Evolutionary conservation across 768 basidiomycete species (phyloP).

Genomic region (Boletus reticulatus): DNA sequence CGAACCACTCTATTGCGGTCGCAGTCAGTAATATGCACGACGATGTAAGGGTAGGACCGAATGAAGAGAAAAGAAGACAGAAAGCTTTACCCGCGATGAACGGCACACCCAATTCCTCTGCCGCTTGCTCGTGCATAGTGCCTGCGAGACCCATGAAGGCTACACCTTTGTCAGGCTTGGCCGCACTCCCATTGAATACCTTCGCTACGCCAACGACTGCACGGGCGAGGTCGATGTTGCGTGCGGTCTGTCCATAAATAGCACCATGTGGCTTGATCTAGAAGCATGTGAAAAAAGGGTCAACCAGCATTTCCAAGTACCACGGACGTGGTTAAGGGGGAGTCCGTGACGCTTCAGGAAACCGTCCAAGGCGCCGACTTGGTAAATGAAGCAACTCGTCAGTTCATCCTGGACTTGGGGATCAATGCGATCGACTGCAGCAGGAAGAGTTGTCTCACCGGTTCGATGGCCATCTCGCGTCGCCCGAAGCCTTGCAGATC

Average conservation of each 20-base stretch:
- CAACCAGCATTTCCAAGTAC: not conserved
- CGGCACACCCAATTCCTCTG: conserved; percentile 49
- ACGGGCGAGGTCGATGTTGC: conserved; percentile 52
- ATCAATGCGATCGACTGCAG: not conserved
- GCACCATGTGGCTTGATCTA: conserved; percentile 64
- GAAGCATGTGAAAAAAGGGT: not conserved
- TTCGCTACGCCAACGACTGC: conserved; percentile 54
- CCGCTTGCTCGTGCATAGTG: conserved; percentile 57
- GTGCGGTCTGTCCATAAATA: conserved; percentile 58
- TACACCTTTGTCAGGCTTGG: conserved; percentile 28
- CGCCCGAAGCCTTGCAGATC: conserved; percentile 63
- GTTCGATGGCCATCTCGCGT: conserved; percentile 60
- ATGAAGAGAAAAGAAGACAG: not conserved
- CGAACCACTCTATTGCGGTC: conserved; percentile 54
- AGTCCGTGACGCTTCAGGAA: conserved; percentile 56
- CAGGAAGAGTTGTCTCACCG: conserved; percentile 35
- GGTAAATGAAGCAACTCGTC: conserved; percentile 57
- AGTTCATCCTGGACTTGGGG: conserved; percentile 46
- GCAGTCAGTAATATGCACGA: not conserved
- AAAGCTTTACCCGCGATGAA: conserved; percentile 55
- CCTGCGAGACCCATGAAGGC: conserved; percentile 65
- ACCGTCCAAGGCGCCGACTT: conserved; percentile 62
- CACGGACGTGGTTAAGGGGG: conserved; percentile 52
- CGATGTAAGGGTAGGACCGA: not conserved
- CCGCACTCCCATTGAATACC: conserved; percentile 39